These are phyloP conservation scores for Fusarium mangiferae DNA, from an alignment of 2,329 filamentous ascomycete genomes.

Conservation along the genomic window DNA sequence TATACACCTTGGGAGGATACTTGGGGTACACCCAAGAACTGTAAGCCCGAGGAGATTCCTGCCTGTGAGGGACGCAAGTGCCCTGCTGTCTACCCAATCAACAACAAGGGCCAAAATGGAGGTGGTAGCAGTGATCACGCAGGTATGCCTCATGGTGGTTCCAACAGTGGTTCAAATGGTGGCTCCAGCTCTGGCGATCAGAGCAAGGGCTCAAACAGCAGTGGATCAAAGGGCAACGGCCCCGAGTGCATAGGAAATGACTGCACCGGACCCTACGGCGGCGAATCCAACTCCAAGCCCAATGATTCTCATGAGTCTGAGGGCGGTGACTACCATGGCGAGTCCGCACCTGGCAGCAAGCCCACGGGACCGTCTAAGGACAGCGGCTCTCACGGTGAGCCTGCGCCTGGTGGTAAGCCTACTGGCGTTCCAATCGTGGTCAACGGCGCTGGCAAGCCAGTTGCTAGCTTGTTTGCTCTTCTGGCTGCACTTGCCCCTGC, in stretches of 20 bases:
- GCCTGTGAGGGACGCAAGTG: neutral
- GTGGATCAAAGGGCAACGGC: neutral
- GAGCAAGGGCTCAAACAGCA: neutral
- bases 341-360: neutral
- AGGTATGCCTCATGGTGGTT: neutral
- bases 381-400: neutral
- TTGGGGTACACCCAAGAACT: constrained; percentile 12
- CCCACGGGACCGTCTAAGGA: neutral
- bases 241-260: neutral
- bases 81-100: neutral
- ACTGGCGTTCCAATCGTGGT: constrained; percentile 22
- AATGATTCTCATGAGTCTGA: neutral
- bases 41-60: neutral
- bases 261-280: neutral
- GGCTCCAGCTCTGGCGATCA: neutral
- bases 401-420: neutral
- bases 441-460: constrained; percentile 28
- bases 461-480: constrained; percentile 23
- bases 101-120: neutral
- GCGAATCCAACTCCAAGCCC: neutral
- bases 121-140: neutral
- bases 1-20: constrained; percentile 38
- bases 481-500: constrained; percentile 26
- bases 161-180: neutral
- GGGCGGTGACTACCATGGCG: neutral